phyloP scores from a whole-genome alignment of 1,284 basidiomycete genomes.

The Irpex rosettiformis region DNA sequence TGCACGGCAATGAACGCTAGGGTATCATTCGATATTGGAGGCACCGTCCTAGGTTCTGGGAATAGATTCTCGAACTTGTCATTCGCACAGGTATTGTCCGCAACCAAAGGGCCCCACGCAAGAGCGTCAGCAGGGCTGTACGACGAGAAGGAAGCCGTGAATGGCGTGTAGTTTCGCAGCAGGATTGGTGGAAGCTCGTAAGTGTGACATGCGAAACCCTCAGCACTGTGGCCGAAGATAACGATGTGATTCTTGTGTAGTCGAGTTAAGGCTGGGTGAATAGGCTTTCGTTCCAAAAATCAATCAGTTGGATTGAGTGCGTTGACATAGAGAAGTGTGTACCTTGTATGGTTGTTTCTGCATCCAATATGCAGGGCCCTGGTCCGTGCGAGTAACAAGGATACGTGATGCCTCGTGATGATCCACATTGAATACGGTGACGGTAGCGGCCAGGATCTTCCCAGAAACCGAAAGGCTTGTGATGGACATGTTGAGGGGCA shows the following conservation, averaged over 20 bases:
- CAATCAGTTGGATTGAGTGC: not conserved
- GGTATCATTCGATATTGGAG: conserved; percentile 17
- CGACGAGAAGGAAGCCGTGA: not conserved
- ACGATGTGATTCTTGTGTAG: conserved; percentile 26
- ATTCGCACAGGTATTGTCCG: conserved; percentile 10
- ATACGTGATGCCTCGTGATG: conserved; percentile 10
- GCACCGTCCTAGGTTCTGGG: conserved; percentile 15
- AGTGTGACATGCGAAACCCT: conserved; percentile 27
- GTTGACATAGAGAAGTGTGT: not conserved
- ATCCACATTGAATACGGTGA: conserved; percentile 9
- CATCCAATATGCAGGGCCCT: conserved; percentile 13
- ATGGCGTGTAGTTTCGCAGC: not conserved
- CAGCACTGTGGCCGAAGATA: conserved; percentile 24
- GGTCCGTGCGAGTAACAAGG: conserved; percentile 7
- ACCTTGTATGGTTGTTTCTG: conserved; percentile 2
- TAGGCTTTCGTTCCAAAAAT: conserved; percentile 17
- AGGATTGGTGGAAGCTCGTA: conserved; percentile 23
- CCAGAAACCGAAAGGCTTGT: conserved; percentile 12
- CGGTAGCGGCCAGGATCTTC: conserved; percentile 5
- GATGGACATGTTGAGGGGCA: conserved; percentile 2
- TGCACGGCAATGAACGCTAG: conserved; percentile 25
- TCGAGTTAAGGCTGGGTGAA: conserved; percentile 27
- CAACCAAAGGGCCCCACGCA: conserved; percentile 17
- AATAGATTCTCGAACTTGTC: not conserved
- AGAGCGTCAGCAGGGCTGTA: conserved; percentile 1